These are phyloP conservation scores for Monosporascus sp. DNA, from an alignment of 2,329 filamentous ascomycete genomes.

Conservation along the genomic window DNA sequence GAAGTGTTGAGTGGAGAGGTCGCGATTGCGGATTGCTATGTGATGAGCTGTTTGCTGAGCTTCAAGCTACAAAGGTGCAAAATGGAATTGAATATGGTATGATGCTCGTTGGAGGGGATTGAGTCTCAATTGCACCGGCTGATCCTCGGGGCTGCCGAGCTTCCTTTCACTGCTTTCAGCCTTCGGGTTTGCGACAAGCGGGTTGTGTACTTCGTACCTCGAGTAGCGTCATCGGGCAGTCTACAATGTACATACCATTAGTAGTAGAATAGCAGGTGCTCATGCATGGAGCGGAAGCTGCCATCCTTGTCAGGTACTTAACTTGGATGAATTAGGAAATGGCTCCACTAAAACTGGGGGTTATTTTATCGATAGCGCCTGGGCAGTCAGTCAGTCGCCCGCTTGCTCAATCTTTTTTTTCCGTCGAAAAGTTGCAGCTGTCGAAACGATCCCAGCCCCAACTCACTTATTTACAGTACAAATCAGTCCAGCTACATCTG, in stretches of 20 bases:
- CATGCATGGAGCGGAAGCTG: no score
- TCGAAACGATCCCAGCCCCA: not conserved
- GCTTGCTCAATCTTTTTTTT: not conserved
- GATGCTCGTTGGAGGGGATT: not conserved
- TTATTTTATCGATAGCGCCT: not conserved
- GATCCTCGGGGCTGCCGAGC: not conserved
- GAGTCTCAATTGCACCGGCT: not conserved
- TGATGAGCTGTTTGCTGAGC: not conserved
- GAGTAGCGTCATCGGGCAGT: no score
- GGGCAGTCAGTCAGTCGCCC: not conserved
- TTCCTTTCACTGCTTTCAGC: not conserved
- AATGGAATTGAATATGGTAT: not conserved
- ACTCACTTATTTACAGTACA: not conserved
- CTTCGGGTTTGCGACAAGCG: not conserved
- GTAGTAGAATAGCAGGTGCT: no score
- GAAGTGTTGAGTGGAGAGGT: not conserved
- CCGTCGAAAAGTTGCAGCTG: not conserved
- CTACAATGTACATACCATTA: no score
- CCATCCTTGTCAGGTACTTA: no score
- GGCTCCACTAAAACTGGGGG: not conserved
- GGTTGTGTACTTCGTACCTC: not conserved
- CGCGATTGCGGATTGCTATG: not conserved
- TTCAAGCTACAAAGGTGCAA: not conserved
- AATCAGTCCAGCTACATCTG: no score
- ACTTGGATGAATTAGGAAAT: not conserved